Percentiles rank a stretch among this genome's conserved stretches.
These are phyloP conservation scores for Kazachstania taianensis DNA, from an alignment of 805 yeast genomes.

Conservation along the genomic window DNA sequence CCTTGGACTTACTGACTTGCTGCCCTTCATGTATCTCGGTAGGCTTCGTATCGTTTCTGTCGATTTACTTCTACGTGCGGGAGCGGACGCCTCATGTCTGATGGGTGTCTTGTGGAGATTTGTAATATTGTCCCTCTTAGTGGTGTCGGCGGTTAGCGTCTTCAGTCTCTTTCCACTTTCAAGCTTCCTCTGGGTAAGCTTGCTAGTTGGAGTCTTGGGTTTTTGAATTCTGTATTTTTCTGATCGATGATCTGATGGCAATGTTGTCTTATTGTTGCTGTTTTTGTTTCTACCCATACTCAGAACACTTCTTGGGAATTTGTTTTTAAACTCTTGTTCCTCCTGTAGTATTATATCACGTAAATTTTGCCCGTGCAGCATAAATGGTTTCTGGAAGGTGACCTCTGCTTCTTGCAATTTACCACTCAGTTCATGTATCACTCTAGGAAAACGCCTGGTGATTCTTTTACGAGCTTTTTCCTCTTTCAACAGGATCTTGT, in stretches of 20 bases:
- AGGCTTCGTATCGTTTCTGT: constrained; percentile 1
- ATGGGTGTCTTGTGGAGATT: neutral
- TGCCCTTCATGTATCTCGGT: constrained; percentile 7
- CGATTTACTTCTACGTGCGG: neutral
- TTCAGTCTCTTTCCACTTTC: neutral
- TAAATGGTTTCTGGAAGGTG: constrained; percentile 30
- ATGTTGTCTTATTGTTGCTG: neutral
- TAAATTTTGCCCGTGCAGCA: constrained; percentile 19
- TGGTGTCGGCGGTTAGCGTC: neutral
- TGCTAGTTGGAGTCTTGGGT: constrained; percentile 2
- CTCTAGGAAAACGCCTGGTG: constrained; percentile 55
- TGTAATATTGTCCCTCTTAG: neutral
- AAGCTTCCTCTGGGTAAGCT: no score
- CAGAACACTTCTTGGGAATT: constrained; percentile 27
- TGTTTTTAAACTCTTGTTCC: constrained; percentile 25
- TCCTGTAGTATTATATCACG: constrained; percentile 22
- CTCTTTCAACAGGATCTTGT: constrained; percentile 69
- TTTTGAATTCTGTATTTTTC: neutral
- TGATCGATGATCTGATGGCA: neutral
- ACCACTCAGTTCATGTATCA: constrained; percentile 41
- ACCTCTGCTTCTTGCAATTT: constrained; percentile 42
- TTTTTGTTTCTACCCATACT: constrained; percentile 4
- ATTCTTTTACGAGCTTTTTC: constrained; percentile 65
- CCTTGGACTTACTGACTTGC: constrained; percentile 12
- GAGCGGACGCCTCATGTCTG: neutral